phyloP scores from a whole-genome alignment of 495 filamentous ascomycete genomes.

The Trichodelitschia bisporula region DNA sequence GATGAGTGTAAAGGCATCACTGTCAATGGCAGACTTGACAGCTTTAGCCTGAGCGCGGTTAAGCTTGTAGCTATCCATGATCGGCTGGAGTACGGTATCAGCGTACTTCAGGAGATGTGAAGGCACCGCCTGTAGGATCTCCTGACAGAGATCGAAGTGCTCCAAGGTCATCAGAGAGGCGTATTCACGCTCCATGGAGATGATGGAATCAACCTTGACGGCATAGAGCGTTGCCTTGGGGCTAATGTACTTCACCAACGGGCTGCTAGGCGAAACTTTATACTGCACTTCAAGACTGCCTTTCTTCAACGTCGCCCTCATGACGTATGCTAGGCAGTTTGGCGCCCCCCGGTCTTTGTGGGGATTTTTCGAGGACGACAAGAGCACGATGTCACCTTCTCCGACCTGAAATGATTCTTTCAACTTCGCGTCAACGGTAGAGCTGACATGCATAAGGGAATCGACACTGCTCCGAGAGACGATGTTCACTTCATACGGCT shows the following conservation, averaged over 20 bases:
- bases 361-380: slow-evolving; percentile 49
- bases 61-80: slow-evolving; percentile 52
- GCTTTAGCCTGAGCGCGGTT: slow-evolving; percentile 85
- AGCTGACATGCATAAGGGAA: slow-evolving; percentile 75
- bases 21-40: slow-evolving; percentile 71
- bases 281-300: slow-evolving; percentile 61
- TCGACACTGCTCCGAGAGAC: slow-evolving; percentile 73
- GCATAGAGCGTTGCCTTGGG: slow-evolving; percentile 41
- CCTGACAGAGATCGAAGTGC: slow-evolving; percentile 86
- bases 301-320: slow-evolving; percentile 54
- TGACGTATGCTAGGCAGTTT: slow-evolving; percentile 71
- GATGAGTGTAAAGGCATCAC: slow-evolving; percentile 86
- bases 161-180: slow-evolving; percentile 70
- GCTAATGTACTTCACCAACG: slow-evolving; percentile 24
- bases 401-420: slow-evolving; percentile 45
- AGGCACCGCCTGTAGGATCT: slow-evolving; percentile 69
- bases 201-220: slow-evolving; percentile 69
- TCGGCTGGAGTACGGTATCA: slow-evolving; percentile 37
- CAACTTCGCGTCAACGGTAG: slow-evolving; percentile 39
- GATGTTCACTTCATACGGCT: slow-evolving; percentile 60
- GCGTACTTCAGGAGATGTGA: slow-evolving; percentile 63
- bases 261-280: slow-evolving; percentile 40
- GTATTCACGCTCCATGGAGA: slow-evolving; percentile 83
- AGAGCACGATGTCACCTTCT: slow-evolving; percentile 72
- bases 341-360: slow-evolving; percentile 32